phyloP scores from a whole-genome alignment of 2,329 filamentous ascomycete genomes.

The Colletotrichum tropicale region DNA sequence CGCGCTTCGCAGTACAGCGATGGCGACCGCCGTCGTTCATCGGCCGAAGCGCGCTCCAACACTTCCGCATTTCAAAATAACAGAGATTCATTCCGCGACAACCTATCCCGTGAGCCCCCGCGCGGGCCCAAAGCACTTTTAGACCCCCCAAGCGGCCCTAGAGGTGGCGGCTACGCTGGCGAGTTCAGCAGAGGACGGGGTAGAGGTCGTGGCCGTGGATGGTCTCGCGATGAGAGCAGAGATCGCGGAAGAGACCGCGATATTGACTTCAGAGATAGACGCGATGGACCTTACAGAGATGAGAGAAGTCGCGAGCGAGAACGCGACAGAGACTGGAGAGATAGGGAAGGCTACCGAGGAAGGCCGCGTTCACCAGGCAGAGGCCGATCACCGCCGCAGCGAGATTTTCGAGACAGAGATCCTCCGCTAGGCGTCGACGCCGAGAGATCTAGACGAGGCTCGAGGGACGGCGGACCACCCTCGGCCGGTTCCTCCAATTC shows the following conservation, averaged over 20 bases:
- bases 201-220: conserved; percentile 61
- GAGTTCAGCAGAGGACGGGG: conserved; percentile 63
- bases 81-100: conserved; percentile 57
- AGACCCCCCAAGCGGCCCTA: conserved; percentile 70
- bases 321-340: conserved; percentile 55
- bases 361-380: conserved; percentile 66
- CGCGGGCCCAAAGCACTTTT: conserved; percentile 81
- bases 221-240: conserved; percentile 65
- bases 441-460: conserved; percentile 69
- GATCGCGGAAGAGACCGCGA: conserved; percentile 66
- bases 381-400: conserved; percentile 67
- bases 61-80: conserved; percentile 65
- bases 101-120: conserved; percentile 69
- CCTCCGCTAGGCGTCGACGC: conserved; percentile 68
- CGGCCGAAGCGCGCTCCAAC: conserved; percentile 60
- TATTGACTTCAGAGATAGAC: conserved; percentile 58
- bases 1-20: conserved; percentile 61
- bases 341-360: conserved; percentile 54
- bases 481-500: conserved; percentile 75
- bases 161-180: conserved; percentile 68
- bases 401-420: conserved; percentile 65
- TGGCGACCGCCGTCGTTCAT: conserved; percentile 73
- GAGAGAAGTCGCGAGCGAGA: conserved; percentile 65
- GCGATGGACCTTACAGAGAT: conserved; percentile 54
- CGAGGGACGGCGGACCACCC: conserved; percentile 71